phyloP scores from a whole-genome alignment of 495 filamentous ascomycete genomes.

The Neurospora africana region DNA sequence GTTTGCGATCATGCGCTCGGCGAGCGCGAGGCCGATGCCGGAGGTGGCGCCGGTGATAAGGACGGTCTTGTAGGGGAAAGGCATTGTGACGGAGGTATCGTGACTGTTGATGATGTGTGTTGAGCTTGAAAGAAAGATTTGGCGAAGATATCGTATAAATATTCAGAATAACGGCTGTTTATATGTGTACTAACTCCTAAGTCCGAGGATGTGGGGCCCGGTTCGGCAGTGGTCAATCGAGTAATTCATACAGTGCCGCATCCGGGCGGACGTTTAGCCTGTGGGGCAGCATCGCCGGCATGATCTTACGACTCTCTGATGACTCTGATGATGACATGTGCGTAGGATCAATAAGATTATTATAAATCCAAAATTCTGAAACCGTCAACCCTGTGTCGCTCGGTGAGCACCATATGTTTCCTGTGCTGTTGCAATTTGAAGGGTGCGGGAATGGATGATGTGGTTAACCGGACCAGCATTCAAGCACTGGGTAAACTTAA shows the following conservation, averaged over 20 bases:
- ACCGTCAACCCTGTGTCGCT: neutral
- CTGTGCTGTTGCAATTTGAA: neutral
- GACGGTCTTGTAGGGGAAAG: constrained; percentile 56
- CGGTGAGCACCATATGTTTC: neutral
- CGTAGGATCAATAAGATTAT: neutral
- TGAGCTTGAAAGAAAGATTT: neutral
- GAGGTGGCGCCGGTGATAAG: constrained; percentile 63
- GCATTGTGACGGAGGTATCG: too few species aligned
- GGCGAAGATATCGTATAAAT: neutral
- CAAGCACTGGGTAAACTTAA: neutral
- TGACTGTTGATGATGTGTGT: too few species aligned
- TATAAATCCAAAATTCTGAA: neutral
- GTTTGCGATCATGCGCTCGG: constrained; percentile 49
- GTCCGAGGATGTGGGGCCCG: neutral
- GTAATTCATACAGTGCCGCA: neutral
- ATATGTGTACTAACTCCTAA: neutral
- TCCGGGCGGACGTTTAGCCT: neutral
- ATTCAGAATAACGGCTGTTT: neutral
- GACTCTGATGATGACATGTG: neutral
- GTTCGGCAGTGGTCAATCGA: neutral
- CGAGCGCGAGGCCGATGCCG: constrained; percentile 59
- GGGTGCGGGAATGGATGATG: neutral
- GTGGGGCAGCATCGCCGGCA: neutral
- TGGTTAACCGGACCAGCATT: neutral
- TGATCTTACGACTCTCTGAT: neutral